Percentiles rank a stretch among this genome's conserved stretches.
These are phyloP conservation scores for Pseudogymnoascus sp. DNA, from an alignment of 2,329 filamentous ascomycete genomes.

Conservation along the genomic window DNA sequence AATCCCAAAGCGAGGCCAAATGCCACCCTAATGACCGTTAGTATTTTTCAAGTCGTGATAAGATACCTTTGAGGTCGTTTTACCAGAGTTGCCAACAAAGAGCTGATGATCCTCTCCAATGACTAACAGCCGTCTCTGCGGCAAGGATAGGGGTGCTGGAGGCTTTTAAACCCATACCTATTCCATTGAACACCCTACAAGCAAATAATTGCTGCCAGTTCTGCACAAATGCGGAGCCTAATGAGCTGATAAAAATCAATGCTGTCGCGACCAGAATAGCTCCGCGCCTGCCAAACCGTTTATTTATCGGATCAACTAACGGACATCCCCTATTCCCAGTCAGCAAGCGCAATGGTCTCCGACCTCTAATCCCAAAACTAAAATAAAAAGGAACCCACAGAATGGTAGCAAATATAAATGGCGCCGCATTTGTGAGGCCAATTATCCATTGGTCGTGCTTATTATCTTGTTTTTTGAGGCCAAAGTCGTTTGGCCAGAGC, in stretches of 20 bases:
- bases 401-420: not conserved
- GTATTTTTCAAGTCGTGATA: too few relatives aligned
- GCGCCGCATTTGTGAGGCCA: not conserved
- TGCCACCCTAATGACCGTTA: not conserved
- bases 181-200: constrained; percentile 12
- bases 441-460: not conserved
- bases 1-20: not conserved
- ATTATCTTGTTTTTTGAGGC: not conserved
- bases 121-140: not conserved
- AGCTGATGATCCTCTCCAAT: not conserved
- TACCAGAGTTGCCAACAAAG: not conserved
- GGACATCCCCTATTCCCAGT: not conserved
- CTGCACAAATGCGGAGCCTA: not conserved
- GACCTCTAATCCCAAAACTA: not conserved
- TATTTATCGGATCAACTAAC: not conserved
- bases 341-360: not conserved
- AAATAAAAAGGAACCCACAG: not conserved
- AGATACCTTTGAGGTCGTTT: too few relatives aligned
- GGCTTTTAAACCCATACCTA: not conserved
- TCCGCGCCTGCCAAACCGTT: not conserved
- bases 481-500: not conserved
- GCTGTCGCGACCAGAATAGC: not conserved
- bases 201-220: not conserved
- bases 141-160: not conserved
- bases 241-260: not conserved